Evolutionary conservation across 495 filamentous ascomycete species (phyloP), one percentile per base, ranked within the genome.

Genomic region (Lasiosphaeria hispida): DNA sequence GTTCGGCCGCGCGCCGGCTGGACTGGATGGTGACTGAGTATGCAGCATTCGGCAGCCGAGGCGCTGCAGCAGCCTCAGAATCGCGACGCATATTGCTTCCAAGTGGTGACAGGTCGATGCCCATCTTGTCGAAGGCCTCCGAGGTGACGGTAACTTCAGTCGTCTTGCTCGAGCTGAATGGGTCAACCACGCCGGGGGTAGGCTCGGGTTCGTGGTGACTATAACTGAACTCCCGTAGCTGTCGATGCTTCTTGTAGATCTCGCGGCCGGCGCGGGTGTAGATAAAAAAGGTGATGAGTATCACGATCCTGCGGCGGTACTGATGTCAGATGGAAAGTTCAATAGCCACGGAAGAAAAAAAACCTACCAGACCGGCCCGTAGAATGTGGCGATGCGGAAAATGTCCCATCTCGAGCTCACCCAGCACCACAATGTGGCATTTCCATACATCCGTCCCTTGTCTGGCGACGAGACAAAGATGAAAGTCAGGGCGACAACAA

Each of bases 371-470:
- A 93, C 85, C 7, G 91, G 90, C 0, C 81, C 91, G 67, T 96
- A 96, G 68, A 96, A 92, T 33, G 82, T 79, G 10, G 85, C 84
- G 44, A 95, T 84, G 34, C 91, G 85, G 52, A 91, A 80, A 35
- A 87, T 78, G 57, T 91, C 87, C 84, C 86, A 93, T 14, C 80
- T 65, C 1, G 65, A 59, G 38, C 57, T 53, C 19, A 95, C 73
- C 91, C 91, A 96, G 67, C 91, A 96, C 91, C 91, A 96, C 19
- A 95, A 72, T 48, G 83, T 81, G 18, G 91, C 91, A 59, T 86
- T 81, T 8, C 91, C 91, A 66, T 94, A 94, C 35, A 92, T 79
- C 7, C 72, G 76, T 2, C 82, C 80, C 18, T 71, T 75, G 1
- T 60, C 55, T 15, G 72, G 50, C 1, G 75, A 76, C 30, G 77